These are phyloP conservation scores for Fraxinus greggii DNA, from an alignment of 305 asterid genomes.

Conservation along the genomic window DNA sequence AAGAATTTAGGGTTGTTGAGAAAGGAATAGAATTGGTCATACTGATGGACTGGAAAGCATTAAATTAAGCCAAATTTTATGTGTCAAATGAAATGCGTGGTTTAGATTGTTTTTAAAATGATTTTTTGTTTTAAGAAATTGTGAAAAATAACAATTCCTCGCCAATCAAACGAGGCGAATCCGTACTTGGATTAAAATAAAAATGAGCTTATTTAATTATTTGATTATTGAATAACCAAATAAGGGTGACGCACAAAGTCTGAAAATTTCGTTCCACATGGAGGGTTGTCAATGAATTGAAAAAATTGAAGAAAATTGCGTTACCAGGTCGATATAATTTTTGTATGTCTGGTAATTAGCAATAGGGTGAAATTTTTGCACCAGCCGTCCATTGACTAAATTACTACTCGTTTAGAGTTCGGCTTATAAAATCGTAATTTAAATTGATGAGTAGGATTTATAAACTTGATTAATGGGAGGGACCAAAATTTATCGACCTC, in stretches of 20 bases:
- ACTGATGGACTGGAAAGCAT: background rate
- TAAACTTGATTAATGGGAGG: background rate
- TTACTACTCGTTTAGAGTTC: background rate
- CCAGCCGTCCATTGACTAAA: background rate
- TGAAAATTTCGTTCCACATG: conserved; percentile 13
- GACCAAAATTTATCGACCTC: background rate
- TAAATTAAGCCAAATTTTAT: background rate
- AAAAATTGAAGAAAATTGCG: background rate
- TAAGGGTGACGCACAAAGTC: background rate
- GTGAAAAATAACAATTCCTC: background rate
- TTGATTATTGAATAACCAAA: background rate
- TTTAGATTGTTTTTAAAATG: background rate
- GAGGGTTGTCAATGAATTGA: background rate
- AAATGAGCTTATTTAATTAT: background rate
- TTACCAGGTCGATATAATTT: background rate
- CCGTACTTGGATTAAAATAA: background rate
- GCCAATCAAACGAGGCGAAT: background rate
- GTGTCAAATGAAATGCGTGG: background rate
- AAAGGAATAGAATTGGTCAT: conserved; percentile 13
- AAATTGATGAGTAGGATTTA: background rate
- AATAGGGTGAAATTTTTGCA: background rate
- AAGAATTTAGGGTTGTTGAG: conserved; percentile 29
- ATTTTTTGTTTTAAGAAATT: background rate
- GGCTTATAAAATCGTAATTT: no score
- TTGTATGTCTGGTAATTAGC: background rate